Evolutionary conservation across 2,329 filamentous ascomycete species (phyloP).

Genomic region (Arthrobotrys musiformis): DNA sequence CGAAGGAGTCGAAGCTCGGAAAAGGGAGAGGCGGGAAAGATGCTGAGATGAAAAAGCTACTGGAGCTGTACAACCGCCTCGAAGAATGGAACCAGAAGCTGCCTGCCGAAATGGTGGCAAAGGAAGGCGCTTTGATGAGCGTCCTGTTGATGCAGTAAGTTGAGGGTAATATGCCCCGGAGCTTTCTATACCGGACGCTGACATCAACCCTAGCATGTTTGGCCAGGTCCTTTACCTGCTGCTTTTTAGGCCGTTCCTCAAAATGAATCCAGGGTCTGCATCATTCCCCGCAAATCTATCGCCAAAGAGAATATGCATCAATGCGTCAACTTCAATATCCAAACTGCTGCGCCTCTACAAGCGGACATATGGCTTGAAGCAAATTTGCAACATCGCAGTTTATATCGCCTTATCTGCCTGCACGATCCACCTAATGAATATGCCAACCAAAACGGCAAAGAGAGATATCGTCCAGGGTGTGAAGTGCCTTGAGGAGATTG

Average conservation of each 20-base stretch:
- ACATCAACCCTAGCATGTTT: slow-evolving; percentile 79
- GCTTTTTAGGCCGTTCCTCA: slow-evolving; percentile 92
- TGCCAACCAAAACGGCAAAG: slow-evolving; percentile 89
- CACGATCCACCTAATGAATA: slow-evolving; percentile 90
- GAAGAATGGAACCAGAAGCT: slow-evolving; percentile 89
- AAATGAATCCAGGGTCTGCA: slow-evolving; percentile 79
- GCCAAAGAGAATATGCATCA: slow-evolving; percentile 87
- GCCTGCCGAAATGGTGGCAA: slow-evolving; percentile 86
- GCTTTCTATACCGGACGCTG: neutral
- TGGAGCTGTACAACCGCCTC: slow-evolving; percentile 86
- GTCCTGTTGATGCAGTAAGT: slow-evolving; percentile 88
- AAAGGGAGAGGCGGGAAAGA: slow-evolving; percentile 72
- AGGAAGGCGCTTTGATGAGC: slow-evolving; percentile 87
- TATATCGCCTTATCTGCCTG: slow-evolving; percentile 96
- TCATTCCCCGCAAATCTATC: slow-evolving; percentile 88
- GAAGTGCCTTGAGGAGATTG: slow-evolving; percentile 93
- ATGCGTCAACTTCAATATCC: slow-evolving; percentile 87
- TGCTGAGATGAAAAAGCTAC: slow-evolving; percentile 88
- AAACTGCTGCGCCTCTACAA: slow-evolving; percentile 96
- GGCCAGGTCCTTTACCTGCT: slow-evolving; percentile 96
- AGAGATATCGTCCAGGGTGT: slow-evolving; percentile 90
- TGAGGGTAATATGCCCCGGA: slow-evolving; percentile 2
- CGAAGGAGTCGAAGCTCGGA: slow-evolving; percentile 59
- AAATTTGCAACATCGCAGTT: slow-evolving; percentile 95
- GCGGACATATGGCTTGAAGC: slow-evolving; percentile 85